phyloP scores from a whole-genome alignment of 768 basidiomycete genomes.

The Leccinum obscurum region DNA sequence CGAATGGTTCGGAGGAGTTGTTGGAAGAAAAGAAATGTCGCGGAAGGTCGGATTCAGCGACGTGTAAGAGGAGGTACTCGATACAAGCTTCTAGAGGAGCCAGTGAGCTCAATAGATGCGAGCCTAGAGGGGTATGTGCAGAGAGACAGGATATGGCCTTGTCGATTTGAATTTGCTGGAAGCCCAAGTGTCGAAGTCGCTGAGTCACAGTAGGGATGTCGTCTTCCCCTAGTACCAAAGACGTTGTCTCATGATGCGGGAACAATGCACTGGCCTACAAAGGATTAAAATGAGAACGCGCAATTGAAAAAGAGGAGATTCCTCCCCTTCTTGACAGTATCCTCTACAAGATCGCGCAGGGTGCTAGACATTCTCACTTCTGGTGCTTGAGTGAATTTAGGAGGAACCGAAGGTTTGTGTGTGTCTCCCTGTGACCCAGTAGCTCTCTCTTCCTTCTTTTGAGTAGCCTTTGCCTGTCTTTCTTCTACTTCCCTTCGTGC shows the following conservation, averaged over 20 bases:
- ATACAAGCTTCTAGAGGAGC: constrained; percentile 76
- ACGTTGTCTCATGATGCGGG: constrained; percentile 39
- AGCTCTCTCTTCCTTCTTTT: constrained; percentile 42
- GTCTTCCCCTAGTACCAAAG: constrained; percentile 42
- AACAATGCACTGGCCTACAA: constrained; percentile 52
- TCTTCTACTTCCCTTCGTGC: constrained; percentile 67
- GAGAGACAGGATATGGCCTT: constrained; percentile 59
- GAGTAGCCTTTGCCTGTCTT: constrained; percentile 57
- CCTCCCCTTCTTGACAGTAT: constrained; percentile 71
- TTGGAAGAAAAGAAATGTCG: constrained; percentile 59
- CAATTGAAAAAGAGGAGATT: not conserved
- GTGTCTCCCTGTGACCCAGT: constrained; percentile 13
- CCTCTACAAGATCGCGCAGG: constrained; percentile 80
- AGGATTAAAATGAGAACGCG: not conserved
- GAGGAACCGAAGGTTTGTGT: constrained; percentile 23
- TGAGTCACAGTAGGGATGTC: constrained; percentile 43
- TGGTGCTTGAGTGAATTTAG: constrained; percentile 48
- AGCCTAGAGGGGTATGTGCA: constrained; percentile 54
- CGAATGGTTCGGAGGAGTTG: constrained; percentile 71
- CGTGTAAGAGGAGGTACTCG: constrained; percentile 78
- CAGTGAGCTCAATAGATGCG: constrained; percentile 57
- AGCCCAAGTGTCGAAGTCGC: constrained; percentile 68
- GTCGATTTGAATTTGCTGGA: constrained; percentile 53
- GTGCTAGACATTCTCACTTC: constrained; percentile 84
- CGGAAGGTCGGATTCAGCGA: constrained; percentile 89